phyloP scores from a whole-genome alignment of 106 monocot species.

The Cymbidium sinense region DNA sequence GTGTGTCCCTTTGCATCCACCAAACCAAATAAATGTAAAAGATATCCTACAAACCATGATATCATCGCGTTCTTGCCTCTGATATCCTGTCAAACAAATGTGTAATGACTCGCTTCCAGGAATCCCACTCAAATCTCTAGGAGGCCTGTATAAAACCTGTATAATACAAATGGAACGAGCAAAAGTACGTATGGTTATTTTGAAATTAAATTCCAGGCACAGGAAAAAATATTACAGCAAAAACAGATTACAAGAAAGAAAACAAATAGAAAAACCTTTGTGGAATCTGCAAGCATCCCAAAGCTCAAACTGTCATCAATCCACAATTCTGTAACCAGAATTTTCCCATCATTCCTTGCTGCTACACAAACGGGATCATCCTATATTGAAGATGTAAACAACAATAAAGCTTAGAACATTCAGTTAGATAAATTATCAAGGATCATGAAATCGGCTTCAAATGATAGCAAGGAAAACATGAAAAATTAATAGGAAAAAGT shows the following conservation, averaged over 20 bases:
- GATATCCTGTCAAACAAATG: slow-evolving; percentile 95
- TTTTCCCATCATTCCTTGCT: slow-evolving; percentile 69
- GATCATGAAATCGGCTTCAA: neutral
- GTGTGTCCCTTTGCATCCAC: neutral
- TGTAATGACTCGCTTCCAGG: slow-evolving; percentile 54
- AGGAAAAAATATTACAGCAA: neutral
- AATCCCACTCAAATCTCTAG: slow-evolving; percentile 83
- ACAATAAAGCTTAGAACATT: neutral
- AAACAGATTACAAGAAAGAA: neutral
- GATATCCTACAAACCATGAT: slow-evolving; percentile 63
- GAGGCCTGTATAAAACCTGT: slow-evolving; percentile 79
- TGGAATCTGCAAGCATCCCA: slow-evolving; percentile 49
- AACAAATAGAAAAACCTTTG: slow-evolving; percentile 26
- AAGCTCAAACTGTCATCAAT: slow-evolving; percentile 68
- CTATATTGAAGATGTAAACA: slow-evolving; percentile 23
- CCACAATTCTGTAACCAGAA: slow-evolving; percentile 77
- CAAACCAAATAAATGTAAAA: neutral
- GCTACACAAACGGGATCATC: slow-evolving; percentile 80
- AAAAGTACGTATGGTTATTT: neutral
- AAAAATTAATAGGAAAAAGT: neutral
- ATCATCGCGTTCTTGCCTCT: slow-evolving; percentile 83
- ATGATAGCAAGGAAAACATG: neutral
- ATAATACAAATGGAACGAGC: neutral
- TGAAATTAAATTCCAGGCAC: neutral
- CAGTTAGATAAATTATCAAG: neutral